Percentiles rank a stretch among this genome's conserved stretches.
phyloP scores from a whole-genome alignment of 2,329 filamentous ascomycete genomes.

The Ophiocordyceps polyrhachis-furcata region DNA sequence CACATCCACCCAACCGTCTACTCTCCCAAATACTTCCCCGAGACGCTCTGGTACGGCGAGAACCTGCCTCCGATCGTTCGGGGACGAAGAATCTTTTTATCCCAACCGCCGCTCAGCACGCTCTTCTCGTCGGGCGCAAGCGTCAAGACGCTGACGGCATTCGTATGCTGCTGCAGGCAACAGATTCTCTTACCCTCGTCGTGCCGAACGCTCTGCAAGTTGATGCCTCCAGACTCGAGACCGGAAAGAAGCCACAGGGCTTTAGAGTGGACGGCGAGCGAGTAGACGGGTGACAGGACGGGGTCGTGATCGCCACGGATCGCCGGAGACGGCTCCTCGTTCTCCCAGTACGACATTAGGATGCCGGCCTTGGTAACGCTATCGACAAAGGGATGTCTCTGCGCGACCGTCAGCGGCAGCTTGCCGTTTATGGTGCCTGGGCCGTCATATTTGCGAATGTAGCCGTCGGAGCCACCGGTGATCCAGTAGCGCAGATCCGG shows the following conservation, averaged over 20 bases:
- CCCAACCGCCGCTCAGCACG: slow-evolving; percentile 86
- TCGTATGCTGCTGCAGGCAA: slow-evolving; percentile 65
- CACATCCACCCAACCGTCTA: slow-evolving; percentile 1
- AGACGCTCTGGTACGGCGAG: not conserved
- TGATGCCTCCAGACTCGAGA: slow-evolving; percentile 78
- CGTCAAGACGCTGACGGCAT: slow-evolving; percentile 74
- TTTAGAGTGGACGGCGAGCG: slow-evolving; percentile 74
- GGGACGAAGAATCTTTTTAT: slow-evolving; percentile 63
- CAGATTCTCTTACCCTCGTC: slow-evolving; percentile 84
- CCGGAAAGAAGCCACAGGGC: slow-evolving; percentile 85
- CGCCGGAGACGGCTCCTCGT: slow-evolving; percentile 51
- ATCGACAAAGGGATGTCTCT: slow-evolving; percentile 92
- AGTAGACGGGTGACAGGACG: slow-evolving; percentile 78
- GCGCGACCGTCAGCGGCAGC: slow-evolving; percentile 79
- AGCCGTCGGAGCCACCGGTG: slow-evolving; percentile 83
- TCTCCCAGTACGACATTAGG: slow-evolving; percentile 95
- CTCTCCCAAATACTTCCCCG: slow-evolving; percentile 1
- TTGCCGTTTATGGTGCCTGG: slow-evolving; percentile 90
- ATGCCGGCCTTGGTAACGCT: slow-evolving; percentile 92
- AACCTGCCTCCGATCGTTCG: not conserved
- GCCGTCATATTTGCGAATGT: slow-evolving; percentile 93
- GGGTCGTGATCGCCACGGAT: slow-evolving; percentile 35
- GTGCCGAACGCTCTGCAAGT: slow-evolving; percentile 80
- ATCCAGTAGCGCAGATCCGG: slow-evolving; percentile 92
- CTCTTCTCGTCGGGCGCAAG: slow-evolving; percentile 72